These are phyloP conservation scores for Toxicodendron radicans DNA, from an alignment of 345 rosid genomes.

Conservation along the genomic window DNA sequence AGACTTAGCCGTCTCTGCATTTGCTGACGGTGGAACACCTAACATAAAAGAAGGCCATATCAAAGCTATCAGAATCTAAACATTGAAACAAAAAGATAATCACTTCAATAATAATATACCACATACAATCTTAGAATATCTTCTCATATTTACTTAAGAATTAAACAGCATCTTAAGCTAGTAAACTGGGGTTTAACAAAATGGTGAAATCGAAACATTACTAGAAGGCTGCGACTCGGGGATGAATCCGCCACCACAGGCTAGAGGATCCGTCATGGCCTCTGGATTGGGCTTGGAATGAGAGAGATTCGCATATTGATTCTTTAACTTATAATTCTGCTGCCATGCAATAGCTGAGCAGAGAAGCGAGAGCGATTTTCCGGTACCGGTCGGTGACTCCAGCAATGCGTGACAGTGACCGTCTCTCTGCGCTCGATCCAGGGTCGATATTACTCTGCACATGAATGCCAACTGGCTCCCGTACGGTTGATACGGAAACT, in stretches of 20 bases:
- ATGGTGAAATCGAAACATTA: slow-evolving; percentile 22
- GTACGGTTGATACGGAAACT: slow-evolving; percentile 91
- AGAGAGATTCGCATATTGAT: slow-evolving; percentile 35
- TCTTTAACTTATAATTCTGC: slow-evolving; percentile 47
- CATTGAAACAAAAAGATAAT: not conserved
- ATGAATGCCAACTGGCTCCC: slow-evolving; percentile 95
- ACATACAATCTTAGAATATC: not conserved
- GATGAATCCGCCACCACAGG: slow-evolving; percentile 83
- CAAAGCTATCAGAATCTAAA: not conserved
- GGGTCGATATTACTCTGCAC: slow-evolving; percentile 88
- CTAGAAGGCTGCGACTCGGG: slow-evolving; percentile 80
- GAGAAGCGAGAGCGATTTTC: slow-evolving; percentile 93
- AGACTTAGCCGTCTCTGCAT: slow-evolving; percentile 37
- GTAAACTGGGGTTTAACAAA: slow-evolving; percentile 3
- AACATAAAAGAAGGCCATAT: not conserved
- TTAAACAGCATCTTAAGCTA: slow-evolving; percentile 5
- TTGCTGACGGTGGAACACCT: slow-evolving; percentile 44
- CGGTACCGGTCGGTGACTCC: slow-evolving; percentile 97
- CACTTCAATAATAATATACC: not conserved
- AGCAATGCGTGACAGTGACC: slow-evolving; percentile 90
- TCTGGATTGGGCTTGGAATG: slow-evolving; percentile 63
- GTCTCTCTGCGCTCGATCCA: slow-evolving; percentile 82
- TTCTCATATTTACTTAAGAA: not conserved
- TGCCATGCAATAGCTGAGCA: slow-evolving; percentile 97
- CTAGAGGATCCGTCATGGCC: slow-evolving; percentile 74